Evolutionary conservation across 2,329 filamentous ascomycete genomes (phyloP).

Genomic region (Arthroderma uncinatum): DNA sequence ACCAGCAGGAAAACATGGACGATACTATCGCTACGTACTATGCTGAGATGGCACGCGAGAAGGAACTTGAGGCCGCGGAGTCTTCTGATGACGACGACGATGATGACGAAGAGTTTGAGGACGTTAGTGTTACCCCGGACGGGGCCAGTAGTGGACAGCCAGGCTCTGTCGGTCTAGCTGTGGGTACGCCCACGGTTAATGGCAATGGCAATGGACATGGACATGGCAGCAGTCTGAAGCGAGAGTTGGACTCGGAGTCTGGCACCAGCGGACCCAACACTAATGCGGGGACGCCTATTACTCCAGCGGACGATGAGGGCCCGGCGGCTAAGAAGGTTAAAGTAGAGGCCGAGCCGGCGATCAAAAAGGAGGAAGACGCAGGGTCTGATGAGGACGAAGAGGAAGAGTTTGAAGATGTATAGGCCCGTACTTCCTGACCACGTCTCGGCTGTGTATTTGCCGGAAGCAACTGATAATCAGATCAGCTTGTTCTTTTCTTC

Average conservation of each 20-base stretch:
- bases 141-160: slow-evolving; percentile 24
- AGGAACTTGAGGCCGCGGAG: slow-evolving; percentile 31
- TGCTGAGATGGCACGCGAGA: slow-evolving; percentile 35
- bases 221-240: slow-evolving; percentile 27
- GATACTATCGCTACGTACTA: slow-evolving; percentile 40
- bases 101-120: slow-evolving; percentile 18
- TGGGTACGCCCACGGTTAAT: slow-evolving; percentile 9
- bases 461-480: no score
- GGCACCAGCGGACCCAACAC: slow-evolving; percentile 31
- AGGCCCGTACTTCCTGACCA: slow-evolving; percentile 4
- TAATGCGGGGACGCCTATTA: slow-evolving; percentile 27
- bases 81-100: slow-evolving; percentile 25
- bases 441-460: no score
- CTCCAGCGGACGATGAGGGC: slow-evolving; percentile 30
- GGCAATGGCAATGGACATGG: slow-evolving; percentile 12
- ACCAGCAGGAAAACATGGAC: slow-evolving; percentile 32
- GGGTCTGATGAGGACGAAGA: slow-evolving; percentile 34
- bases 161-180: slow-evolving; percentile 18
- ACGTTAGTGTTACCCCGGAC: slow-evolving; percentile 18
- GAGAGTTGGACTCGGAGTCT: slow-evolving; percentile 31
- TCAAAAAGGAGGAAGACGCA: slow-evolving; percentile 28
- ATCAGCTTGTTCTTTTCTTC: not conserved
- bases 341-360: slow-evolving; percentile 25
- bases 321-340: slow-evolving; percentile 38
- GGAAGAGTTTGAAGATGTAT: slow-evolving; percentile 37